Base-by-base conservation (phyloP, 371 early-diverging fungal genomes). In the Encephalitozoon intestinalis region DNA sequence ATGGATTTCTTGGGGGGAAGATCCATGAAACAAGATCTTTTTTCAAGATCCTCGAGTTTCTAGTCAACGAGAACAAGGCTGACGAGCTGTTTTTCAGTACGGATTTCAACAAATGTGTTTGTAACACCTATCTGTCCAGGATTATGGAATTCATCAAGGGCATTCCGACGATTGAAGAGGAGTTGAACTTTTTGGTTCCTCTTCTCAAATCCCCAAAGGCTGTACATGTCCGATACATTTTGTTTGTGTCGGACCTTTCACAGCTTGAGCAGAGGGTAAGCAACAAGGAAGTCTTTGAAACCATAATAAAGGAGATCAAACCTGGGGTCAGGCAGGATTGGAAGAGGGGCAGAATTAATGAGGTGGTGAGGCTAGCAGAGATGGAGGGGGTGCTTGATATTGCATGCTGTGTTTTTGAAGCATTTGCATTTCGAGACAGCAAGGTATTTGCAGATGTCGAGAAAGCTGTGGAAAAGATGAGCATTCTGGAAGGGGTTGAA, bases 51-150 rank as follows among this genome's bases (percentile, higher is more conserved):
- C 18, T 65, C 28, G 66, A 65, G 15, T 65, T 44, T 65, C 21
- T 44, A 9, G 49, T 65, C 4, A 65, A 65, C 15, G 49, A 65
- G 15, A 41, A 41, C 28, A 46, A 65, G 15, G 41, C 41, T 0
- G 66, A 65, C 4, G 66, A 44, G 18, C 25, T 65, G n/a, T 65
- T 65, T n/a, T 44, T 40, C 44, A 65, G 30, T 30, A 65, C n/a
- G 0, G 49, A 41, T 26, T 46, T 46, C 25, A 44, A 44, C 49
- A 46, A 23, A 43, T 65, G 66, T 23, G 43, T 65, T 6, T 65
- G 66, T 30, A 65, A 65, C 15, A 44, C 40, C 15, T 65, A 65
- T 43, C 41, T 65, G 41, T 65, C 66, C 21, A 65, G 23, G 30
- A 43, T 65, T 18, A 43, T 65, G 8, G 41, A 46, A 28, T 28